These are phyloP conservation scores for Strobilomyces echinocephalus DNA, from an alignment of 768 basidiomycete species.

Conservation along the genomic window DNA sequence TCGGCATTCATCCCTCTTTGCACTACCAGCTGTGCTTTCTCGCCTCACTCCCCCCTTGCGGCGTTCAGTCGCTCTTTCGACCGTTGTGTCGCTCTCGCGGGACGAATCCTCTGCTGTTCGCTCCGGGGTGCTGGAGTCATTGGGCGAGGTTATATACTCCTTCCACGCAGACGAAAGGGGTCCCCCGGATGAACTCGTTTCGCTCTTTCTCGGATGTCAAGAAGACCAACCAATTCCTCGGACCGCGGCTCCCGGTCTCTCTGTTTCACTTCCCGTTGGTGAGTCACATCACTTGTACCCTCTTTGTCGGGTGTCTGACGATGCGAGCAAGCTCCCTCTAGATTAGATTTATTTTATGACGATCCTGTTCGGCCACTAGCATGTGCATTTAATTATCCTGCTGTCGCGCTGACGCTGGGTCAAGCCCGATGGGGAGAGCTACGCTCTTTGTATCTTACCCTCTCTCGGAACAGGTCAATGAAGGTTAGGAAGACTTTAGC, in stretches of 20 bases:
- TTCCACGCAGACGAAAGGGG: constrained; percentile 61
- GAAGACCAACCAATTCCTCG: constrained; percentile 38
- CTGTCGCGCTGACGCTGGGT: constrained; percentile 81
- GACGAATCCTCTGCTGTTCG: constrained; percentile 70
- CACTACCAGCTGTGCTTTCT: constrained; percentile 73
- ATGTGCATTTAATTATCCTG: constrained; percentile 89
- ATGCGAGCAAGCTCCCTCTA: constrained; percentile 15
- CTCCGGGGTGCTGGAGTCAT: constrained; percentile 73
- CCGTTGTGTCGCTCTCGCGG: constrained; percentile 54
- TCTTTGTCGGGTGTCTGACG: constrained; percentile 3
- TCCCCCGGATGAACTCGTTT: constrained; percentile 70
- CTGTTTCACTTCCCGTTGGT: constrained; percentile 14
- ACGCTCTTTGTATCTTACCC: constrained; percentile 57
- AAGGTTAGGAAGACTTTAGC: constrained; percentile 78
- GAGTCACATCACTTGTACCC: constrained; percentile 3
- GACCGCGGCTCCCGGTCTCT: constrained; percentile 9
- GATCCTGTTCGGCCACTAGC: constrained; percentile 73
- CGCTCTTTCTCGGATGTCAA: constrained; percentile 67
- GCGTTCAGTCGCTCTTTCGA: constrained; percentile 59
- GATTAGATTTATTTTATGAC: constrained; percentile 46
- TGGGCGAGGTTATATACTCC: constrained; percentile 85
- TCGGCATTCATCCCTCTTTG: constrained; percentile 81
- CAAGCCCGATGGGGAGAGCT: constrained; percentile 68
- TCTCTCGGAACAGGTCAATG: constrained; percentile 54
- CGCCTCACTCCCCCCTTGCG: constrained; percentile 58